Percentiles rank a stretch among this genome's conserved stretches.
Conservation (phyloP, 1,284 basidiomycete species). For the Chondrostereum purpureum region DNA sequence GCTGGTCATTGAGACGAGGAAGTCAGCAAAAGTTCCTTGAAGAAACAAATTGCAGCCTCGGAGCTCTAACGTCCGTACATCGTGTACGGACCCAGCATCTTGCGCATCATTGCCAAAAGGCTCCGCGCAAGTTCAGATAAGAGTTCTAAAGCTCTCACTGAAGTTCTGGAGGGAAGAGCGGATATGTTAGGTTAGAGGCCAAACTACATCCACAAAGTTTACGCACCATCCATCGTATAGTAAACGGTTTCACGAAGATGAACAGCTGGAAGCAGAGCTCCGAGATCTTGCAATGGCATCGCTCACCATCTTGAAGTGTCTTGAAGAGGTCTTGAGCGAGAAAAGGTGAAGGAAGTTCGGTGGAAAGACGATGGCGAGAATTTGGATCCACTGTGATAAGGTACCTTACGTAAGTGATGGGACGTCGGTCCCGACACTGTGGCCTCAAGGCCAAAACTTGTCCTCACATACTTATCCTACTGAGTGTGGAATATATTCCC, state of each 20-base stretch:
- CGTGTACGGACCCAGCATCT: conserved; percentile 32
- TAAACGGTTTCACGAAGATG: conserved; percentile 8
- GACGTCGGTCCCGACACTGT: too few relatives aligned
- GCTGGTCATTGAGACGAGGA: conserved; percentile 87
- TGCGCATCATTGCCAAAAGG: conserved; percentile 23
- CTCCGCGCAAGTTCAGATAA: conserved; percentile 22
- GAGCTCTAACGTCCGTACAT: conserved; percentile 47
- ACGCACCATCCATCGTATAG: conserved; percentile 54
- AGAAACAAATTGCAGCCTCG: conserved; percentile 32
- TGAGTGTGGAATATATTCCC: too few relatives aligned
- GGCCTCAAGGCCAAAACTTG: too few relatives aligned
- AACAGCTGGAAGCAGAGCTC: conserved; percentile 10
- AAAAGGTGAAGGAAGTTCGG: too few relatives aligned
- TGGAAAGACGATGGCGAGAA: too few relatives aligned
- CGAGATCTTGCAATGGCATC: conserved; percentile 1
- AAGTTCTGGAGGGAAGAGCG: conserved; percentile 16
- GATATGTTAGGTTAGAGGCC: conserved; percentile 9
- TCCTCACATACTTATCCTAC: too few relatives aligned
- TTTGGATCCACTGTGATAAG: too few relatives aligned
- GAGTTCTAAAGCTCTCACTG: conserved; percentile 11
- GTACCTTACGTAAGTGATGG: too few relatives aligned
- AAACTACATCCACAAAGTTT: conserved; percentile 31
- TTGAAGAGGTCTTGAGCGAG: conserved; percentile 7
- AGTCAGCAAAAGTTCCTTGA: conserved; percentile 43
- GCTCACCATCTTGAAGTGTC: conserved; percentile 14